These are phyloP conservation scores for Fusarium sp. DNA, from an alignment of 2,329 filamentous ascomycete species.

Conservation along the genomic window DNA sequence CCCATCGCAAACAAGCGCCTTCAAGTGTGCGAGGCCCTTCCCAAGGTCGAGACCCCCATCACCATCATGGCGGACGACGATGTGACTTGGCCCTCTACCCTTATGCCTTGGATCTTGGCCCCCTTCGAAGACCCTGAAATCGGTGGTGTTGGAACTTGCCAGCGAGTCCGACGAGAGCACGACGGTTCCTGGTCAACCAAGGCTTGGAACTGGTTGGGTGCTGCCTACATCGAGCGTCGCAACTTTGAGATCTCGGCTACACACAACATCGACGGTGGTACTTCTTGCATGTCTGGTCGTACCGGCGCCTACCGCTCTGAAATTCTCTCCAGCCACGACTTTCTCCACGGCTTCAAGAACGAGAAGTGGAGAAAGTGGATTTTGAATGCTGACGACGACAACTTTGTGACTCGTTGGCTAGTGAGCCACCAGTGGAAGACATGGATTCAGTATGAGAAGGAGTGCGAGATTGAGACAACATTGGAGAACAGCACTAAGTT, in stretches of 20 bases:
- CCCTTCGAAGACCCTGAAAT: constrained; percentile 87
- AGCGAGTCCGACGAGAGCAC: constrained; percentile 80
- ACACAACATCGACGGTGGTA: constrained; percentile 92
- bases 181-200: constrained; percentile 68
- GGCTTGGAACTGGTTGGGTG: constrained; percentile 89
- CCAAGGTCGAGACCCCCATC: constrained; percentile 83
- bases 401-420: constrained; percentile 97
- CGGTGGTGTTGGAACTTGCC: constrained; percentile 92
- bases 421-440: constrained; percentile 94
- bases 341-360: constrained; percentile 89
- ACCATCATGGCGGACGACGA: constrained; percentile 97
- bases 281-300: constrained; percentile 95
- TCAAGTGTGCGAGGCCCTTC: constrained; percentile 91
- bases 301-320: constrained; percentile 92
- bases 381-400: constrained; percentile 96
- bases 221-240: constrained; percentile 89
- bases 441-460: constrained; percentile 91
- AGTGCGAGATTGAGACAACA: constrained; percentile 92
- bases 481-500: constrained; percentile 91
- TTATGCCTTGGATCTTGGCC: constrained; percentile 91
- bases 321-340: constrained; percentile 86
- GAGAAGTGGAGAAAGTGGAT: constrained; percentile 91
- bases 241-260: constrained; percentile 98
- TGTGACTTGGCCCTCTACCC: constrained; percentile 87
- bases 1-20: constrained; percentile 93